Evolutionary conservation across 2,329 filamentous ascomycete genomes (phyloP).

Genomic region (Aspergillus sp.): DNA sequence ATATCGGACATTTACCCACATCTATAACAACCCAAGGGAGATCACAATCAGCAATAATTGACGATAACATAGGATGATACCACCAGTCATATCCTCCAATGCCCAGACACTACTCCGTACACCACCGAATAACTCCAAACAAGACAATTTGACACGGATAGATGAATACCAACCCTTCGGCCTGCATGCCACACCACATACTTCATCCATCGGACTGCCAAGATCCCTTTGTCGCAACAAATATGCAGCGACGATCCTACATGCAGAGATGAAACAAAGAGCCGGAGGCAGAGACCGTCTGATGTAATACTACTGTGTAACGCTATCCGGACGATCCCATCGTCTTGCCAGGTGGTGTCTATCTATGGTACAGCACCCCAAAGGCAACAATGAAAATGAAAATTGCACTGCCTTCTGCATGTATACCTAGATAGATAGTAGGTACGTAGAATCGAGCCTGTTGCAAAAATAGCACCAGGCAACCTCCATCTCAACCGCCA

Average conservation of each 20-base stretch:
- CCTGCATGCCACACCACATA: background rate
- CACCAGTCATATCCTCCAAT: background rate
- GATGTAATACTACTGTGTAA: background rate
- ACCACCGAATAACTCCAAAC: too few relatives aligned
- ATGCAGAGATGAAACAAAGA: background rate
- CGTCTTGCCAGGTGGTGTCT: background rate
- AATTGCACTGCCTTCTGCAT: too few relatives aligned
- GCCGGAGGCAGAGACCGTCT: background rate
- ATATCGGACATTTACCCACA: too few relatives aligned
- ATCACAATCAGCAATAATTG: too few relatives aligned
- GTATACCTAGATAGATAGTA: too few relatives aligned
- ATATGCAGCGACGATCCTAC: background rate
- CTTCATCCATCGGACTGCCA: background rate
- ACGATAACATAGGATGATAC: too few relatives aligned
- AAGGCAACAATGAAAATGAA: too few relatives aligned
- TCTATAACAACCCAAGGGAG: too few relatives aligned
- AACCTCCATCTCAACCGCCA: background rate
- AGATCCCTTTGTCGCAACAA: constrained; percentile 1
- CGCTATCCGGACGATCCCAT: background rate
- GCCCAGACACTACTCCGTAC: too few relatives aligned
- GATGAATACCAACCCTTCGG: background rate
- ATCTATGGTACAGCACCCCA: too few relatives aligned
- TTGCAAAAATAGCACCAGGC: too few relatives aligned
- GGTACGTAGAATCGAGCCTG: too few relatives aligned
- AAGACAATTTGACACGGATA: background rate